phyloP scores from a whole-genome alignment of 768 basidiomycete species.

The Suillus cothurnatus region DNA sequence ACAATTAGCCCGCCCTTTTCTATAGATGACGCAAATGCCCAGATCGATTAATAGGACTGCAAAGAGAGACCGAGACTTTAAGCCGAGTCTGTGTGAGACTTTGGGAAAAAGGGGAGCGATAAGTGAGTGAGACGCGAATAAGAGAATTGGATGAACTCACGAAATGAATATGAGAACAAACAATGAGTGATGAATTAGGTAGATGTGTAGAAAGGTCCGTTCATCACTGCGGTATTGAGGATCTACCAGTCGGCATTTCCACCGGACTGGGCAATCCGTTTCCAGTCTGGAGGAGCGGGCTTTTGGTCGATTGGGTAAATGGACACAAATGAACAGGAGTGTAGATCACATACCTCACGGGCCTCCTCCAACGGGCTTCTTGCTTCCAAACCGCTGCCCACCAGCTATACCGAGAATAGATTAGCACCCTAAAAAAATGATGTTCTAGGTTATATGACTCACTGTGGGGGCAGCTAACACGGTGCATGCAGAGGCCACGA shows the following conservation, averaged over 20 bases:
- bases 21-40: neutral
- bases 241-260: slow-evolving; percentile 1
- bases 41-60: neutral
- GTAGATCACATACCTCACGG: neutral
- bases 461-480: slow-evolving; percentile 9
- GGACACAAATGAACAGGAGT: neutral
- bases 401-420: neutral
- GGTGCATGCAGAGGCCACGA: slow-evolving; percentile 2
- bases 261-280: neutral
- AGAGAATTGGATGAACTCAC: neutral
- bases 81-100: neutral
- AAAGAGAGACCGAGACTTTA: neutral
- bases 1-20: neutral
- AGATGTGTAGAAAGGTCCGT: neutral
- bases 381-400: neutral
- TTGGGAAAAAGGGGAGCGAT: neutral
- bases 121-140: neutral
- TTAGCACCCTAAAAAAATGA: neutral
- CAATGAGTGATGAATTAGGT: neutral
- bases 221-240: neutral
- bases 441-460: neutral
- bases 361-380: neutral
- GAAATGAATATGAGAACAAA: neutral
- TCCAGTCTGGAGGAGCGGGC: neutral
- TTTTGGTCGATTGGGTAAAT: neutral